These are phyloP conservation scores for Leptographium wingfieldii DNA, from an alignment of 2,329 filamentous ascomycete genomes.

Conservation along the genomic window DNA sequence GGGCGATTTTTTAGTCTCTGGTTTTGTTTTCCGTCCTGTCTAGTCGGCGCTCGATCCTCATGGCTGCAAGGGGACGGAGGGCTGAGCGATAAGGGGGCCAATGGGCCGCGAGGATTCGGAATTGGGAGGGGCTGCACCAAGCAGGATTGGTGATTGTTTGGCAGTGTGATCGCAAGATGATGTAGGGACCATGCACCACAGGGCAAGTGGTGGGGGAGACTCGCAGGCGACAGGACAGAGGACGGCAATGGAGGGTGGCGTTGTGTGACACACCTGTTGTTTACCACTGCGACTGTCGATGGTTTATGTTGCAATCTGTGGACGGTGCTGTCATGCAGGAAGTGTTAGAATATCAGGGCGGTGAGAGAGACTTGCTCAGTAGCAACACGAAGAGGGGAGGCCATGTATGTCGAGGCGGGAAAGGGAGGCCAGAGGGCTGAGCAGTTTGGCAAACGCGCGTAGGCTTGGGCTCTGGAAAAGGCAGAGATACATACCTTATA, in stretches of 20 bases:
- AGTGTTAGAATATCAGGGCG: not conserved
- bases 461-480: not conserved
- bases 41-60: not conserved
- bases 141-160: constrained; percentile 9
- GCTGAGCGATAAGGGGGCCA: constrained; percentile 10
- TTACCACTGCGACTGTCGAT: not conserved
- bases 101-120: constrained; percentile 6
- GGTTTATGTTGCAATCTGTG: not conserved
- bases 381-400: not conserved
- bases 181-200: not conserved
- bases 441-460: not conserved
- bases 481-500: not conserved
- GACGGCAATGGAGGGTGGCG: constrained; percentile 2
- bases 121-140: not conserved
- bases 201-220: constrained; percentile 5
- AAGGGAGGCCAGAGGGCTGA: not conserved
- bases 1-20: not conserved
- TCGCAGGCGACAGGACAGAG: constrained; percentile 6
- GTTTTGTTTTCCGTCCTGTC: not conserved
- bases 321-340: not conserved
- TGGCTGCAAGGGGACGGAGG: constrained; percentile 10
- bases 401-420: not conserved
- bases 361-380: not conserved
- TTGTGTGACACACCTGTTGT: constrained; percentile 11
- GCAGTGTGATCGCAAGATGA: not conserved